Base-by-base conservation (phyloP, 306 rosid species). In the Vachellia collinsii region DNA sequence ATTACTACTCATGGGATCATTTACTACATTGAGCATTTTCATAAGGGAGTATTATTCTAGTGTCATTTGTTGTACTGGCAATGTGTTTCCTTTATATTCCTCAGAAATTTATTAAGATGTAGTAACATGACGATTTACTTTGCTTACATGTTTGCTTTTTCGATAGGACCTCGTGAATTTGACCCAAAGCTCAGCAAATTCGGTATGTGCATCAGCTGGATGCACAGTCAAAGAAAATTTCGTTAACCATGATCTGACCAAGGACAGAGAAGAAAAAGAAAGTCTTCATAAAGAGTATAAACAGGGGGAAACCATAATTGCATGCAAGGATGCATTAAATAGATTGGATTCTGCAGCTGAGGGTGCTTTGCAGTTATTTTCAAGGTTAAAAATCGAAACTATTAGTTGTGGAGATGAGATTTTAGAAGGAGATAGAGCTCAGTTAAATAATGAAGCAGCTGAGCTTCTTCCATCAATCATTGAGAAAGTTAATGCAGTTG, bases 271-370 rank as follows among this genome's bases (percentile, higher is more conserved):
- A 58, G 69, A 50, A 54, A 72, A 67, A 38, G 76, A 76, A 56
- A 67, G 72, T 72, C 19, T 13, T 68, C 50, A 72, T 13, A 53
- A 62, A 74, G 79, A 73, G 85, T 81, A 36, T 72, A 80, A 86
- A 63, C 23, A 10, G 23, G 85, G 36, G 73, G 80, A 83, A 46
- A 85, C 86, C 77, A 79, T 87, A 72, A 73, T 66, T 70, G 74
- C 85, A 14, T 89, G 90, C 89, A 88, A 83, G 80, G 85, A 89
- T 86, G 94, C 87, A 72, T 58, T 90, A 54, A 76, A 76, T 41
- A 80, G 84, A 39, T 83, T 88, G 87, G 84, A 87, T 84, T 81
- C 82, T 16, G 93, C 90, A 70, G 89, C 93, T 17, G 90, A 88
- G 80, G 86, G 61, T 64, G 85, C 81, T 12, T 19, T 81, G 77